These are phyloP conservation scores for Setaria italica DNA, from an alignment of 202 grass and related monocot genomes.

Conservation along the genomic window DNA sequence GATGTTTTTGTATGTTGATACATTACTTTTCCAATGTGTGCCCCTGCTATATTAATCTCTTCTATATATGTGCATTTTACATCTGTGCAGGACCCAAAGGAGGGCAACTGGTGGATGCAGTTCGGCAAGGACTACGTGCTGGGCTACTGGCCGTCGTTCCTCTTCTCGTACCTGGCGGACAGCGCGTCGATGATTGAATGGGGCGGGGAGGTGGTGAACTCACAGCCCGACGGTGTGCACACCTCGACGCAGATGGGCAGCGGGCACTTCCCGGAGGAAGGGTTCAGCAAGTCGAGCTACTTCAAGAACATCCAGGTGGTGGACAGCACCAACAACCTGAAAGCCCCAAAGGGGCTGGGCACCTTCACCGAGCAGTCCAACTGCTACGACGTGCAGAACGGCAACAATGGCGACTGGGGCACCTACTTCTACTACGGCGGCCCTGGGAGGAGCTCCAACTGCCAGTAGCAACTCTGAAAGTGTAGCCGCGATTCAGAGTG, in stretches of 20 bases:
- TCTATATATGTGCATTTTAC: not conserved
- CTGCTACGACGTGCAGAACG: slow-evolving; percentile 85
- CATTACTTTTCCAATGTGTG: not conserved
- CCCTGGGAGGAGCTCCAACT: slow-evolving; percentile 85
- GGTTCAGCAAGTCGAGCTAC: slow-evolving; percentile 91
- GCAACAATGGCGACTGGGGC: slow-evolving; percentile 86
- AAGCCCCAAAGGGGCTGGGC: slow-evolving; percentile 56
- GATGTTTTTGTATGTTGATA: not conserved
- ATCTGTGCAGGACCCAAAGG: slow-evolving; percentile 76
- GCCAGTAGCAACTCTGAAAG: slow-evolving; percentile 55
- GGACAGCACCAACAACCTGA: slow-evolving; percentile 88
- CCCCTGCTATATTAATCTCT: not conserved
- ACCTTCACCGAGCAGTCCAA: slow-evolving; percentile 90
- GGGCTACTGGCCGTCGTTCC: slow-evolving; percentile 92
- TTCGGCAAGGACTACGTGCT: slow-evolving; percentile 80
- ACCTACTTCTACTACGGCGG: slow-evolving; percentile 99
- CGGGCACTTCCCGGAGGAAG: slow-evolving; percentile 90
- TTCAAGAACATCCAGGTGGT: slow-evolving; percentile 94
- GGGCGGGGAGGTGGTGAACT: slow-evolving; percentile 98
- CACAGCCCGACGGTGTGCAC: slow-evolving; percentile 70
- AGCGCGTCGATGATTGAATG: slow-evolving; percentile 90
- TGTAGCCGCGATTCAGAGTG: slow-evolving; percentile 27
- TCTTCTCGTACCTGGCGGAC: slow-evolving; percentile 85
- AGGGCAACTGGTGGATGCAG: slow-evolving; percentile 97
- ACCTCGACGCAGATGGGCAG: slow-evolving; percentile 97